Conservation (phyloP, 306 rosid genomes). For the Benincasa hispida region DNA sequence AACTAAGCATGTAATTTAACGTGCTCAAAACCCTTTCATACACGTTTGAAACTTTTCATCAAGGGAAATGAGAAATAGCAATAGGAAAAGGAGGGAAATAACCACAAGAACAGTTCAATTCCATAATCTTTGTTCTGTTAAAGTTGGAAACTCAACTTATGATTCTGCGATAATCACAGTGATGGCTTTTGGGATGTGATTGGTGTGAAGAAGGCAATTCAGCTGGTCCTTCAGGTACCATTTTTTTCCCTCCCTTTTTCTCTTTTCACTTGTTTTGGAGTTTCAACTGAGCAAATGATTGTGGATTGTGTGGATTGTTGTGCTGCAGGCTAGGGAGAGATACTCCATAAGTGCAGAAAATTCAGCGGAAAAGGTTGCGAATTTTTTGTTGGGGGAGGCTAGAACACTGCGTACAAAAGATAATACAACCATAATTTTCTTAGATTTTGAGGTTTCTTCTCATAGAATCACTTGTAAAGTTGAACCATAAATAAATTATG, state of each 20-base stretch:
- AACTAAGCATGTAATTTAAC: too few species aligned
- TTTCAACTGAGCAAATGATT: slow-evolving; percentile 1
- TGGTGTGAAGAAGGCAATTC: slow-evolving; percentile 56
- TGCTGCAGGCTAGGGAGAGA: slow-evolving; percentile 50
- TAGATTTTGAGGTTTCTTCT: slow-evolving; percentile 64
- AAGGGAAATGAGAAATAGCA: background rate
- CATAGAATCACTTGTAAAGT: slow-evolving; percentile 60
- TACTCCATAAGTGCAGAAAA: slow-evolving; percentile 28
- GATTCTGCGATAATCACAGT: slow-evolving; percentile 32
- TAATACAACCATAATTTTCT: slow-evolving; percentile 79
- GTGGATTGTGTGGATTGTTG: slow-evolving; percentile 8
- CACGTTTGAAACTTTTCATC: background rate
- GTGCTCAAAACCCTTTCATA: too few species aligned
- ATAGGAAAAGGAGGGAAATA: background rate
- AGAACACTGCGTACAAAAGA: slow-evolving; percentile 90
- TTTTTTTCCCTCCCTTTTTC: background rate
- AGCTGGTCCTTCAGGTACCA: slow-evolving; percentile 68
- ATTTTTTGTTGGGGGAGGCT: slow-evolving; percentile 77
- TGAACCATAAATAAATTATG: slow-evolving; percentile 34
- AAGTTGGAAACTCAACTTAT: background rate
- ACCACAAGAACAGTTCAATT: background rate
- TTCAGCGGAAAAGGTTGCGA: slow-evolving; percentile 70
- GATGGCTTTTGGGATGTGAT: slow-evolving; percentile 97
- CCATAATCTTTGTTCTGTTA: background rate
- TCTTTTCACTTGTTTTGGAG: background rate